These are phyloP conservation scores for Entomortierella lignicola DNA, from an alignment of 192 early-diverging fungal genomes.

Conservation along the genomic window DNA sequence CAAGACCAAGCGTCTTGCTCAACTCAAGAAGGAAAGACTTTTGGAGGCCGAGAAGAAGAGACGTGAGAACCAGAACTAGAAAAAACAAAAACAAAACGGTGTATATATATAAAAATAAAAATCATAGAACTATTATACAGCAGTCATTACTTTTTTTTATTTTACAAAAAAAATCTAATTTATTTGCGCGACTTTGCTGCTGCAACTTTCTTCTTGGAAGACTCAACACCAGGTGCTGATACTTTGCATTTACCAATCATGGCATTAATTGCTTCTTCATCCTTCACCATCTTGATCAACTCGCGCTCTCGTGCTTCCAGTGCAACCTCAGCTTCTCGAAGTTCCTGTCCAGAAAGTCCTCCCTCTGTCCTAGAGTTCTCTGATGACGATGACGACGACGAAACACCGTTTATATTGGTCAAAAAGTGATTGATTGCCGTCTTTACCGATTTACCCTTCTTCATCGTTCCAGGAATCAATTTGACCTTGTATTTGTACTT, in stretches of 20 bases:
- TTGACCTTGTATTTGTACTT: conserved; percentile 97
- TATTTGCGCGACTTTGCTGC: conserved; percentile 39
- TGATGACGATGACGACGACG: neutral
- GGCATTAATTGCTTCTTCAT: conserved; percentile 81
- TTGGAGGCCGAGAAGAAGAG: no score
- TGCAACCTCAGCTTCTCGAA: conserved; percentile 50
- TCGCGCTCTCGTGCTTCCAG: conserved; percentile 73
- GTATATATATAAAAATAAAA: neutral
- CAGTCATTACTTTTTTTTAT: neutral
- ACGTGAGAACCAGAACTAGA: conserved; percentile 54
- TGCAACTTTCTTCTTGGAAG: conserved; percentile 68
- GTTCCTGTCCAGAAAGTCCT: conserved; percentile 56
- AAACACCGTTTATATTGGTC: conserved; percentile 27
- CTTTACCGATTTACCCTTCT: conserved; percentile 86
- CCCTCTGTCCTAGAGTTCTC: conserved; percentile 10
- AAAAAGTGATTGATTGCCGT: conserved; percentile 53
- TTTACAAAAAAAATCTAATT: no score
- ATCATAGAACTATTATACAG: no score
- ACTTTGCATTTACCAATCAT: conserved; percentile 93
- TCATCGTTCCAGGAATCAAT: conserved; percentile 88
- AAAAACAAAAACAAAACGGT: neutral
- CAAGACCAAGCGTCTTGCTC: conserved; percentile 68
- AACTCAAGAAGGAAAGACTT: conserved; percentile 57
- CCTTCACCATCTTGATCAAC: conserved; percentile 85
- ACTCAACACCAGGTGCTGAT: conserved; percentile 79